phyloP scores from a whole-genome alignment of 1,139 yeast genomes.

The Blastobotrys malaysiensis region DNA sequence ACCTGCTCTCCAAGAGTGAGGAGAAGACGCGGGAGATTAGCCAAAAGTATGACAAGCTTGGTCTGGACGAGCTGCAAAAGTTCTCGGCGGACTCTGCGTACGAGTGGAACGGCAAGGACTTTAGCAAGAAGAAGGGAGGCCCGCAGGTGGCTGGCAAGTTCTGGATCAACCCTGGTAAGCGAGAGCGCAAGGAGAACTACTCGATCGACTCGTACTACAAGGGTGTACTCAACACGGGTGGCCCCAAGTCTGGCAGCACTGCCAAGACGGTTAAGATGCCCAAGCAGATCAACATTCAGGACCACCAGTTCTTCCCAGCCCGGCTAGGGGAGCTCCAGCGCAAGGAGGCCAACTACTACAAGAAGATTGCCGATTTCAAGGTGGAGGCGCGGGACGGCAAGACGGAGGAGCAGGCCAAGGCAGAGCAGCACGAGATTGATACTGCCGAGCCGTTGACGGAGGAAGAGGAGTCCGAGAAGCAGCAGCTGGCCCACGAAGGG shows the following conservation, averaged over 20 bases:
- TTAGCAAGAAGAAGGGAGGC: conserved; percentile 36
- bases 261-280: conserved; percentile 52
- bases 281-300: conserved; percentile 65
- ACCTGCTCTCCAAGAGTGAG: conserved; percentile 69
- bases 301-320: conserved; percentile 81
- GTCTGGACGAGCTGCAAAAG: conserved; percentile 87
- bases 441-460: conserved; percentile 67
- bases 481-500: conserved; percentile 55
- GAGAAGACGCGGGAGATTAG: conserved; percentile 73
- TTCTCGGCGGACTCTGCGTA: conserved; percentile 88
- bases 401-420: conserved; percentile 45
- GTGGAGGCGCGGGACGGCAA: conserved; percentile 50
- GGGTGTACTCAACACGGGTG: conserved; percentile 53
- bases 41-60: conserved; percentile 75
- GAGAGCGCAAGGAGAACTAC: conserved; percentile 87
- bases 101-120: conserved; percentile 94
- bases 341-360: conserved; percentile 71
- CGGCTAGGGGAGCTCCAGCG: conserved; percentile 61
- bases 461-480: conserved; percentile 65
- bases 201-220: conserved; percentile 84
- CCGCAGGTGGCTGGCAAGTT: conserved; percentile 37
- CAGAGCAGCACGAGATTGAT: conserved; percentile 67
- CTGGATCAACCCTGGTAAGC: conserved; percentile 84
- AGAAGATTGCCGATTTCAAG: conserved; percentile 66
- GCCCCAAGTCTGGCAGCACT: conserved; percentile 21